These are phyloP conservation scores for Cylindrodendrum hubeiense DNA, from an alignment of 2,329 filamentous ascomycete genomes.

Conservation along the genomic window DNA sequence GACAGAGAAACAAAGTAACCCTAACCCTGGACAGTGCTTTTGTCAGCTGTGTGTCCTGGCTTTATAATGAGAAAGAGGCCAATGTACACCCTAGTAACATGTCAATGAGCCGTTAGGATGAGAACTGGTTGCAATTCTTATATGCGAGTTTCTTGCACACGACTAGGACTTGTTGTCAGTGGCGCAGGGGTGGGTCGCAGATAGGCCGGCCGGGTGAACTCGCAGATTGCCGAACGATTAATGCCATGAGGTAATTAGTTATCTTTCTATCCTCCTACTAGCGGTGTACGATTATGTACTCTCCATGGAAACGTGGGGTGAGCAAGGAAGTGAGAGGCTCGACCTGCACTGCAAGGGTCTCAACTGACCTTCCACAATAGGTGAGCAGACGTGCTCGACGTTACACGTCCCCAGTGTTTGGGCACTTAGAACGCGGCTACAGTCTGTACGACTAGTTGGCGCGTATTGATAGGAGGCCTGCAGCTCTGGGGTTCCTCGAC, in stretches of 20 bases:
- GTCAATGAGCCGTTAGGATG: not conserved
- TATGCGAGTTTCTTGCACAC: conserved; percentile 8
- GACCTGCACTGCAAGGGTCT: not conserved
- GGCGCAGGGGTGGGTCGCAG: not conserved
- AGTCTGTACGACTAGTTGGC: not conserved
- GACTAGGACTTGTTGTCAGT: conserved; percentile 5
- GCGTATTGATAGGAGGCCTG: not conserved
- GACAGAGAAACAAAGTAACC: not conserved
- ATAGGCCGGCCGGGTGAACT: no score
- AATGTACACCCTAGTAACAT: conserved; percentile 1
- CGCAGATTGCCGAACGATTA: not conserved
- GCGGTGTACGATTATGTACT: conserved; percentile 4
- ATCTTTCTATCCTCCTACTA: conserved; percentile 4
- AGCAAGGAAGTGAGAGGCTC: not conserved
- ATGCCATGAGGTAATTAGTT: not conserved
- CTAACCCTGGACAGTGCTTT: not conserved
- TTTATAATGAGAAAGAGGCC: not conserved
- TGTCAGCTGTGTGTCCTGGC: not conserved
- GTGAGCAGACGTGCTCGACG: not conserved
- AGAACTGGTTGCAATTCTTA: conserved; percentile 9
- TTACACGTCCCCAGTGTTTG: not conserved
- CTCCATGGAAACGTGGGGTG: not conserved
- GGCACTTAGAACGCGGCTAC: not conserved
- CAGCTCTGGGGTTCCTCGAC: not conserved
- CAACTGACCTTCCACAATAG: conserved; percentile 22